Conservation (phyloP, 1,284 basidiomycete genomes). For the Irpex sp. region DNA sequence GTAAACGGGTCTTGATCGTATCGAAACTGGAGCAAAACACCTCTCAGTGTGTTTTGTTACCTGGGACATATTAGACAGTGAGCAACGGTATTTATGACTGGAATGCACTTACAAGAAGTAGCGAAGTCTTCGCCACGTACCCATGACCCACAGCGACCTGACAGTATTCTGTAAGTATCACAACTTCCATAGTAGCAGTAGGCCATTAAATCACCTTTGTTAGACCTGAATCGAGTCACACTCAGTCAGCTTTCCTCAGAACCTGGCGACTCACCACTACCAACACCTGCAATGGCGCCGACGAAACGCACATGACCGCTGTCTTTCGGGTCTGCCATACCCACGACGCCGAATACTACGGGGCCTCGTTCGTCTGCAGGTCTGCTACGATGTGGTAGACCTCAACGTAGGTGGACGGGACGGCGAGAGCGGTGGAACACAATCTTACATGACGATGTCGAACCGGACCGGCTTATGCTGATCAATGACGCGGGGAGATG, state of each 20-base stretch:
- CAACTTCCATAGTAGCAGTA: background rate
- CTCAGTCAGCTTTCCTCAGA: background rate
- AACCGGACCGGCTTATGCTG: background rate
- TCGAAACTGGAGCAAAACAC: conserved; percentile 44
- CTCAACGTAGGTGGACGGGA: too few species aligned
- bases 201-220: conserved; percentile 42
- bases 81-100: too few species aligned
- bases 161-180: background rate
- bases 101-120: background rate
- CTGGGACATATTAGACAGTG: too few species aligned
- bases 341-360: too few species aligned
- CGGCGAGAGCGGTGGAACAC: too few species aligned
- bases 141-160: conserved; percentile 69
- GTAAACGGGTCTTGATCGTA: conserved; percentile 72
- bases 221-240: conserved; percentile 33
- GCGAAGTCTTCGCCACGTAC: conserved; percentile 28
- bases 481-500: background rate
- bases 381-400: too few species aligned
- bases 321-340: conserved; percentile 5
- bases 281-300: conserved; percentile 56
- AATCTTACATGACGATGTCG: background rate
- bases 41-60: background rate
- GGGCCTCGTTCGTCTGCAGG: too few species aligned
- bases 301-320: conserved; percentile 43
- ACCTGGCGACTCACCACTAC: conserved; percentile 43